phyloP scores from a whole-genome alignment of 2,329 filamentous ascomycete genomes.

The Fusarium burgessii region DNA sequence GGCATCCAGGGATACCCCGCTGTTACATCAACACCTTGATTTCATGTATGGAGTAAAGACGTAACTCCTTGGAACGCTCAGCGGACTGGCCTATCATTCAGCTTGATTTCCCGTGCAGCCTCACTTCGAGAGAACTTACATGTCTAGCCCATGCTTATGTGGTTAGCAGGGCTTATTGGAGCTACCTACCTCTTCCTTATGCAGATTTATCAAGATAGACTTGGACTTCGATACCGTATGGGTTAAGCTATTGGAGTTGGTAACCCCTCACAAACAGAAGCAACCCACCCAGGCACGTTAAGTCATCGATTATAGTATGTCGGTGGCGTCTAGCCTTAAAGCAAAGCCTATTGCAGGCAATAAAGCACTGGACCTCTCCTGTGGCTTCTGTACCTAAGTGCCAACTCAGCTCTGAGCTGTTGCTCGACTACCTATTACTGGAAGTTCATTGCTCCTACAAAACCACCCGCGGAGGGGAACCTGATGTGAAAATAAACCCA shows the following conservation, averaged over 20 bases:
- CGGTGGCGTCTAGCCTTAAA: conserved; percentile 13
- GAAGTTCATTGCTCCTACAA: neutral
- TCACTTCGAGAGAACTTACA: conserved; percentile 3
- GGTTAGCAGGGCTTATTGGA: neutral
- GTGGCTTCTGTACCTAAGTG: conserved; percentile 4
- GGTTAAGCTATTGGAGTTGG: conserved; percentile 2
- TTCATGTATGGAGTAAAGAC: neutral
- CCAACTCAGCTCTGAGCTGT: conserved; percentile 16
- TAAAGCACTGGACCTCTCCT: conserved; percentile 13
- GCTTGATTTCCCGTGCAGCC: conserved; percentile 5
- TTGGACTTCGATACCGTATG: neutral
- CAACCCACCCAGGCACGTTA: conserved; percentile 1
- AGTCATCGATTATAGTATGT: conserved; percentile 29
- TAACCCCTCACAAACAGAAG: neutral
- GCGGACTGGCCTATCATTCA: neutral
- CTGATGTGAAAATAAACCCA: conserved; percentile 20
- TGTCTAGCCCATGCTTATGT: neutral
- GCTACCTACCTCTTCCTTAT: neutral
- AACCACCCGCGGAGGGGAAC: conserved; percentile 18
- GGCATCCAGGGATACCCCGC: conserved; percentile 14
- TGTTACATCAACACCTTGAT: conserved; percentile 10
- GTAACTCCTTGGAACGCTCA: conserved; percentile 1
- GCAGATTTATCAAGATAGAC: neutral
- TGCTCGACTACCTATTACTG: conserved; percentile 4
- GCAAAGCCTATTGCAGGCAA: neutral